Evolutionary conservation across 108 stramenopile species (phyloP).

Genomic region (Pseudonitzschia multistriata): DNA sequence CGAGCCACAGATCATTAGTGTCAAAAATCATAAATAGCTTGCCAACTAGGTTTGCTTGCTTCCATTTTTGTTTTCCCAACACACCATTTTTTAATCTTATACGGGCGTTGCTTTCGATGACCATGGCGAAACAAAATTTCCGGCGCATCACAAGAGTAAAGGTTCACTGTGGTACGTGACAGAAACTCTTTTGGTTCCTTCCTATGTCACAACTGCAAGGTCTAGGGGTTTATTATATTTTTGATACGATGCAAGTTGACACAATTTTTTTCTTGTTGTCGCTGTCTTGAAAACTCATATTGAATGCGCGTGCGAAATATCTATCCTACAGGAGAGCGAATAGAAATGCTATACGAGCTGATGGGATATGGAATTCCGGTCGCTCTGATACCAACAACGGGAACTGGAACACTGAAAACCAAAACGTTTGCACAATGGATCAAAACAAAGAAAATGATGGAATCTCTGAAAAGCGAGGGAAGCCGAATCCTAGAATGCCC

Average conservation of each 20-base stretch:
- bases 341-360: constrained; percentile 3
- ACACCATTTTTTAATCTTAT: background rate
- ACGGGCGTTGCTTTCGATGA: background rate
- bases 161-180: background rate
- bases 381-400: constrained; percentile 7
- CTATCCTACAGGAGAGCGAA: background rate
- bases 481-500: background rate
- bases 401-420: constrained; percentile 2
- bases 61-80: constrained; percentile 1
- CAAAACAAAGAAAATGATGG: constrained; percentile 4
- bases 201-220: no score
- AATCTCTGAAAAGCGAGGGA: background rate
- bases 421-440: constrained; percentile 9
- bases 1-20: background rate
- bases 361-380: constrained; percentile 20
- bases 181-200: background rate
- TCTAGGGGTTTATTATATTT: no score
- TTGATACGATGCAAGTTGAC: no score
- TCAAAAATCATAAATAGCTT: background rate
- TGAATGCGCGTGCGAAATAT: background rate
- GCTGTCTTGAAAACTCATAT: background rate
- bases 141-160: background rate
- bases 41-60: background rate
- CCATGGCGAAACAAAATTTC: background rate
- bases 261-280: background rate